A percentile compares a stretch with the other conserved stretches of the same genome.
These are phyloP conservation scores for Schizopora paradoxa DNA, from an alignment of 1,284 basidiomycete species.

Conservation along the genomic window DNA sequence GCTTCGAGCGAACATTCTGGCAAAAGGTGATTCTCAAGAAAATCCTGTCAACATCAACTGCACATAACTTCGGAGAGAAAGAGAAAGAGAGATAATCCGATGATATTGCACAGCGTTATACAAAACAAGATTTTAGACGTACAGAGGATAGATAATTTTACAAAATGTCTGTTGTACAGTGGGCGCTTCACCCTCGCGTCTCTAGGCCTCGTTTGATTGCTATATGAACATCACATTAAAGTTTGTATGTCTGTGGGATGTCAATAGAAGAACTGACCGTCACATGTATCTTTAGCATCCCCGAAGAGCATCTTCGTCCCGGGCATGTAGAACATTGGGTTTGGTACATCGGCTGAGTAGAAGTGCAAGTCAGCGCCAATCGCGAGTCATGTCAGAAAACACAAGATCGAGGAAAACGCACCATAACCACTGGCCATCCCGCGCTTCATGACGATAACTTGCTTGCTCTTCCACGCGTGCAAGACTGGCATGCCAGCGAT, in stretches of 20 bases:
- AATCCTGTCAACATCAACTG: too few relatives aligned
- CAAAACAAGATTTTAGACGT: too few relatives aligned
- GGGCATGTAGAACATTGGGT: slow-evolving; percentile 87
- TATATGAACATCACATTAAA: slow-evolving; percentile 21
- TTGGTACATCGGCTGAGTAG: slow-evolving; percentile 72
- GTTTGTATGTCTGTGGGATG: not conserved
- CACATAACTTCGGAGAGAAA: too few relatives aligned
- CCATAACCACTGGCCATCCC: slow-evolving; percentile 82
- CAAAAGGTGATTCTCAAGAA: too few relatives aligned
- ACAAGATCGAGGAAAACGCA: slow-evolving; percentile 28
- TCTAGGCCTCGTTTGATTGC: slow-evolving; percentile 56
- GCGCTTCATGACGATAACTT: slow-evolving; percentile 86
- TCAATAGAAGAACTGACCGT: slow-evolving; percentile 45
- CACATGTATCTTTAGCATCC: slow-evolving; percentile 82
- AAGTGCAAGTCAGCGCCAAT: slow-evolving; percentile 3
- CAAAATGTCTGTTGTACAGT: too few relatives aligned
- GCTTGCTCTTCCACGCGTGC: slow-evolving; percentile 87
- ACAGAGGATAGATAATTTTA: too few relatives aligned
- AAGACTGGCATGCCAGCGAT: slow-evolving; percentile 88
- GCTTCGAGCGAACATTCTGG: too few relatives aligned
- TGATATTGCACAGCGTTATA: too few relatives aligned
- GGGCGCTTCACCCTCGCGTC: slow-evolving; percentile 12
- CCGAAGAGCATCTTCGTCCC: slow-evolving; percentile 86
- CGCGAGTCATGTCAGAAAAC: slow-evolving; percentile 1
- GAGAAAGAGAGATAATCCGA: too few relatives aligned